Conservation (phyloP, 116 monocot species). For the Cymodocea nodosa region DNA sequence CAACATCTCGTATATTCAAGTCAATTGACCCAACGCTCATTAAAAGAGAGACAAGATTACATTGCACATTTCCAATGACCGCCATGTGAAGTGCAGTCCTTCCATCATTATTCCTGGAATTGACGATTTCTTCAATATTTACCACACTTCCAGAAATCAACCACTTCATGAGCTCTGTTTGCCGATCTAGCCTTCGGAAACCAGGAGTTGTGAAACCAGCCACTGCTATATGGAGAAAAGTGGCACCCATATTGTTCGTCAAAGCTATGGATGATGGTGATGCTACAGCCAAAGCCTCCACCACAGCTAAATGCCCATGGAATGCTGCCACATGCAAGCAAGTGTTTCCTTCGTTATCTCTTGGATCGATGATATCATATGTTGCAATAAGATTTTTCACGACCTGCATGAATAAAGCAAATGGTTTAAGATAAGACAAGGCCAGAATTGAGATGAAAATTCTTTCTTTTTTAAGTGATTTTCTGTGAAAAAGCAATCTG, state of each 20-base stretch:
- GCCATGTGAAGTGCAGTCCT: constrained; percentile 78
- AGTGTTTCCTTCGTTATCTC: constrained; percentile 74
- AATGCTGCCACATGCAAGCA: constrained; percentile 76
- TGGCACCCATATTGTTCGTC: constrained; percentile 58
- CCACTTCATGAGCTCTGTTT: constrained; percentile 71
- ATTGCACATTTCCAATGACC: constrained; percentile 44
- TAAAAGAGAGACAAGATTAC: constrained; percentile 55
- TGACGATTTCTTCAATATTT: constrained; percentile 40
- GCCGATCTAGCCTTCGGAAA: constrained; percentile 71
- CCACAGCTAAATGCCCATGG: constrained; percentile 48
- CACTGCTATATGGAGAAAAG: constrained; percentile 81
- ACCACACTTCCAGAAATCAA: constrained; percentile 31
- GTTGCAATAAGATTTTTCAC: constrained; percentile 46
- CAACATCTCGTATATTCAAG: constrained; percentile 47
- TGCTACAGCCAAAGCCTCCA: constrained; percentile 35
- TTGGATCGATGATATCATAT: constrained; percentile 47
- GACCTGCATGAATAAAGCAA: constrained; percentile 32
- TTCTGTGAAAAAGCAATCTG: too few species aligned
- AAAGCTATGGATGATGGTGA: constrained; percentile 28
- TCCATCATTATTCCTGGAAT: constrained; percentile 55
- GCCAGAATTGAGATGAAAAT: too few species aligned
- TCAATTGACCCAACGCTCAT: constrained; percentile 43
- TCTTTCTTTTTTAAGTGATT: too few species aligned
- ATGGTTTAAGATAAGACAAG: not conserved
- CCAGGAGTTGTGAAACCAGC: constrained; percentile 77